These are phyloP conservation scores for Cokeromyces recurvatus DNA, from an alignment of 371 early-diverging fungal genomes.

Conservation along the genomic window DNA sequence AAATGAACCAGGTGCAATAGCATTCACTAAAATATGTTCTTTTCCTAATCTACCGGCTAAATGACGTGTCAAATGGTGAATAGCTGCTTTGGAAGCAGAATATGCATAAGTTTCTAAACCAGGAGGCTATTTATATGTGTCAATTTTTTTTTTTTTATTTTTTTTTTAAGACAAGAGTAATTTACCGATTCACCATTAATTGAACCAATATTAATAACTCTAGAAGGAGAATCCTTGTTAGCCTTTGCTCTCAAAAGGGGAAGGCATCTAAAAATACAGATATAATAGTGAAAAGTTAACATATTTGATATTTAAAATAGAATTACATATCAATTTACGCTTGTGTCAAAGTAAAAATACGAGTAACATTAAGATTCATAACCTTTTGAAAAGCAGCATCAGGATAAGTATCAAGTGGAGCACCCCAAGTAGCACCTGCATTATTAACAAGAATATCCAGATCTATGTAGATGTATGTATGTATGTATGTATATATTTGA, in stretches of 20 bases:
- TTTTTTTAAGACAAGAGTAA: neutral
- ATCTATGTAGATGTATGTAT: too few species aligned
- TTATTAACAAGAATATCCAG: conserved; percentile 86
- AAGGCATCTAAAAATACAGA: conserved; percentile 48
- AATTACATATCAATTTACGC: too few species aligned
- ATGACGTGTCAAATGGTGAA: conserved; percentile 71
- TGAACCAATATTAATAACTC: conserved; percentile 70
- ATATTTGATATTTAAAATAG: too few species aligned
- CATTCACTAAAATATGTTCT: conserved; percentile 77
- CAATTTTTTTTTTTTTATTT: too few species aligned
- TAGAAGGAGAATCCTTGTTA: conserved; percentile 47
- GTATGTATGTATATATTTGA: too few species aligned
- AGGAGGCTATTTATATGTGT: conserved; percentile 37
- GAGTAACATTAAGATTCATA: conserved; percentile 86
- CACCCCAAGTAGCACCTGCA: conserved; percentile 80
- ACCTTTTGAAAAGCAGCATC: conserved; percentile 73
- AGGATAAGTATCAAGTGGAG: conserved; percentile 57
- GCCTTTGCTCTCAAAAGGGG: conserved; percentile 73
- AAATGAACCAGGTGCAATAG: conserved; percentile 89
- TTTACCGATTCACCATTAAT: conserved; percentile 64
- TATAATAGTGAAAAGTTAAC: too few species aligned
- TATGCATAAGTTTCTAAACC: conserved; percentile 69
- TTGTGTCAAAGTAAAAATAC: conserved; percentile 80
- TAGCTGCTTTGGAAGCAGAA: conserved; percentile 74
- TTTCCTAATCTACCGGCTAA: conserved; percentile 63